Evolutionary conservation across 2,329 filamentous ascomycete genomes (phyloP), one percentile per base, ranked within the genome.

Genomic region (Coniochaeta sp.): DNA sequence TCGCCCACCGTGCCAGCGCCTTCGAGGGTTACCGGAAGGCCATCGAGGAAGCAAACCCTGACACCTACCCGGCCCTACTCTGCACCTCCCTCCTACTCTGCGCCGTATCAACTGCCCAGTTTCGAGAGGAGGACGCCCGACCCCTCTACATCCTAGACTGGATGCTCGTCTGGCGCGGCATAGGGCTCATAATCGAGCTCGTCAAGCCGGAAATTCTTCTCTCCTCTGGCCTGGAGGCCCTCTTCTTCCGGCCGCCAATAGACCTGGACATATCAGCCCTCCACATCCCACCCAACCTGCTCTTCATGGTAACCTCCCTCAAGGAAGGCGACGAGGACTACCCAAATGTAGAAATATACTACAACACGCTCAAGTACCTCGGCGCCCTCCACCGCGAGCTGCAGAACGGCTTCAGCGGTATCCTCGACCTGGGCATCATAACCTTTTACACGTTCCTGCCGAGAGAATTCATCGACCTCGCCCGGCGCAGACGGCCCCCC

Each of bases 161-260:
- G 78, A 76, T 81, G 64, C 58, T 72, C 3, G 67, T 82, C 12
- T 82, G 78, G 77, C 67, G 71, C 9, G 78, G 78, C 9, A 80
- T 76, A 24, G 69, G 75, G 27, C 61, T 76, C 14, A 75, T 81
- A 27, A 64, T 79, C 33, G 63, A 73, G 0, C 54, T 75, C 12
- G 66, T 71, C 33, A 57, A 61, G 1, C 61, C 63, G 1, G 54
- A 60, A 8, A 57, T 53, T 1, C 56, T 71, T 3, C 57, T 65
- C 47, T 62, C 70, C 2, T 72, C 74, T 0, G 78, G 76, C 14
- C 59, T 81, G 51, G 65, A 68, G 1, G 59, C 65, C 5, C 65
- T 82, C 10, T 78, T 82, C 56, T 71, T 69, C 52, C 70, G 78
- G 0, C 78, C 78, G 1, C 60, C 67, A 3, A 68, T 80, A 46